These are phyloP conservation scores for Mimosa pudica DNA, from an alignment of 306 rosid species.

Conservation along the genomic window DNA sequence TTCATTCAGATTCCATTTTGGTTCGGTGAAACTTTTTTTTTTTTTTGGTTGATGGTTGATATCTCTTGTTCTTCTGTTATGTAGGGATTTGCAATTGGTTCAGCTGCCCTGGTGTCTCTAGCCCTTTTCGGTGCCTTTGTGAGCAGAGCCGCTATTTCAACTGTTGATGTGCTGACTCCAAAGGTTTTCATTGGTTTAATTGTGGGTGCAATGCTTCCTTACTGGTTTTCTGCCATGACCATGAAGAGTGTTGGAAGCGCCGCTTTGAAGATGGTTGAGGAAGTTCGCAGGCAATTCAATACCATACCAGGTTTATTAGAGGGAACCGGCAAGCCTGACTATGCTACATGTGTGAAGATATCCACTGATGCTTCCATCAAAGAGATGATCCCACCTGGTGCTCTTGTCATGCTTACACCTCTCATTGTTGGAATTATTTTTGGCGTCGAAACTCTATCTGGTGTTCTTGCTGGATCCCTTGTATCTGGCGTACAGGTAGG, in stretches of 20 bases:
- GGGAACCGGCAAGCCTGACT: constrained; percentile 91
- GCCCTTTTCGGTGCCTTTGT: constrained; percentile 98
- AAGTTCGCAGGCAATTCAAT: constrained; percentile 91
- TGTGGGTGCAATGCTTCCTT: constrained; percentile 97
- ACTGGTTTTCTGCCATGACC: constrained; percentile 99
- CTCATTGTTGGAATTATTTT: constrained; percentile 88
- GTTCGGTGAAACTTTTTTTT: background rate
- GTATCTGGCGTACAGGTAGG: constrained; percentile 94
- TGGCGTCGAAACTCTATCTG: constrained; percentile 95
- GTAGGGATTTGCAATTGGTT: constrained; percentile 94
- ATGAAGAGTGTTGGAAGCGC: constrained; percentile 99
- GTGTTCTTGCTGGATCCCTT: constrained; percentile 91
- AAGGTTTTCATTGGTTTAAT: constrained; percentile 88
- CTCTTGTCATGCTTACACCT: constrained; percentile 96
- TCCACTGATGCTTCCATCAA: constrained; percentile 93
- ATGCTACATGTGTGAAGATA: constrained; percentile 90
- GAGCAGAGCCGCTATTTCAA: constrained; percentile 75
- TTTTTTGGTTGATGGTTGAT: constrained; percentile 17
- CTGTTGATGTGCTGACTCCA: constrained; percentile 87
- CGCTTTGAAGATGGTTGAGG: constrained; percentile 98
- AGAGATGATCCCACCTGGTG: constrained; percentile 97
- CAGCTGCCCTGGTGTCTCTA: constrained; percentile 96
- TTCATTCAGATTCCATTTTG: background rate
- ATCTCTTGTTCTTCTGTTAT: constrained; percentile 21
- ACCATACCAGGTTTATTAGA: constrained; percentile 95